Conservation (phyloP, 2,329 filamentous ascomycete species). For the Coniochaeta prunicola region DNA sequence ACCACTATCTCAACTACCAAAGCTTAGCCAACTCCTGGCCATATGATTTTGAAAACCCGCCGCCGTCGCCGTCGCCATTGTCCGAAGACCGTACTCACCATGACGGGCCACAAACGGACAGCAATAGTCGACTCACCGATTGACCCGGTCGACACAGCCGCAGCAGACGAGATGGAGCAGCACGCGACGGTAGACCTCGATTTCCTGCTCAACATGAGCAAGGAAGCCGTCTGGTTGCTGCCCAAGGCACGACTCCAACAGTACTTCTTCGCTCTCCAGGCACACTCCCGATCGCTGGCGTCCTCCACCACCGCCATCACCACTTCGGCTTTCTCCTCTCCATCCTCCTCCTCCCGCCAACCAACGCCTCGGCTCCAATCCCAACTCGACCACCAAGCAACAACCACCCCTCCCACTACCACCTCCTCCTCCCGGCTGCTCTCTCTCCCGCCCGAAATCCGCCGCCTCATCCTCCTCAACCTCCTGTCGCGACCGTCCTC, state of each 20-base stretch:
- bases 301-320: not conserved
- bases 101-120: not conserved
- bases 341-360: not conserved
- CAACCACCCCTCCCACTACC: not conserved
- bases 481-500: not conserved
- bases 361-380: not conserved
- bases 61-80: not conserved
- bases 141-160: not conserved
- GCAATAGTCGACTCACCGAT: not conserved
- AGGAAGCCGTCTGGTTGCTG: not conserved
- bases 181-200: not conserved
- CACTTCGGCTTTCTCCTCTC: not conserved
- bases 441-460: not conserved
- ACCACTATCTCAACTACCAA: too few relatives aligned
- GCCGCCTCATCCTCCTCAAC: not conserved
- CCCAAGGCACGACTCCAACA: not conserved
- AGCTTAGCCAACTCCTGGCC: too few relatives aligned
- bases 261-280: not conserved
- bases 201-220: not conserved
- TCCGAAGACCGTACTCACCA: not conserved
- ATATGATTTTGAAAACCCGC: not conserved
- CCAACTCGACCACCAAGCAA: not conserved
- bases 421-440: not conserved
- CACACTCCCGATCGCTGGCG: not conserved
- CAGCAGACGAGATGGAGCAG: not conserved